Percentiles rank a stretch among this genome's conserved stretches.
These are phyloP conservation scores for Macaranga tanarius DNA, from an alignment of 441 rosid species.

Conservation along the genomic window DNA sequence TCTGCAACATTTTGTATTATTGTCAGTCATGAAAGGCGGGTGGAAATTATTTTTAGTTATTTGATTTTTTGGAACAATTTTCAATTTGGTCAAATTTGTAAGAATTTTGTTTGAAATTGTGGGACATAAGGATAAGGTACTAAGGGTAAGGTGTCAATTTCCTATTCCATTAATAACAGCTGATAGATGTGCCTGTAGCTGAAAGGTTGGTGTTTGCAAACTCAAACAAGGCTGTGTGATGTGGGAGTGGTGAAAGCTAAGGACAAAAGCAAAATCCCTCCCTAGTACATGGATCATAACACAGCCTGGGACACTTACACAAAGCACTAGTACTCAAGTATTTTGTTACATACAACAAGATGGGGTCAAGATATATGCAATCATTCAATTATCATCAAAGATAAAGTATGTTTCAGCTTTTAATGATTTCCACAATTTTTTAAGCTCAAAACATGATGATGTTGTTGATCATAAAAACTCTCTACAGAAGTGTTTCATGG, in stretches of 20 bases:
- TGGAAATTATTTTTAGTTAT: too few relatives aligned
- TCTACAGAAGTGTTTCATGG: neutral
- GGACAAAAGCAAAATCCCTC: neutral
- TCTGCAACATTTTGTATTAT: too few relatives aligned
- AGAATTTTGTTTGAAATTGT: neutral
- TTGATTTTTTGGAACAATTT: too few relatives aligned
- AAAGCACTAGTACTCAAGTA: too few relatives aligned
- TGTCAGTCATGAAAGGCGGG: too few relatives aligned
- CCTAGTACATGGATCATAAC: neutral
- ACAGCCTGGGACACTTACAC: neutral
- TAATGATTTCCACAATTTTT: neutral
- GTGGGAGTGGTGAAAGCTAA: neutral
- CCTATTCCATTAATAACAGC: neutral
- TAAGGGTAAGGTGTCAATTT: neutral
- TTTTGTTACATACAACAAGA: too few relatives aligned
- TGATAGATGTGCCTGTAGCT: neutral
- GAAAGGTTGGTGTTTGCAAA: conserved; percentile 2
- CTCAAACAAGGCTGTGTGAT: neutral
- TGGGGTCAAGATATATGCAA: too few relatives aligned
- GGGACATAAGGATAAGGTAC: too few relatives aligned
- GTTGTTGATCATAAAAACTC: conserved; percentile 2
- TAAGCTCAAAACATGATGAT: conserved; percentile 1
- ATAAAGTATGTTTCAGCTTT: too few relatives aligned
- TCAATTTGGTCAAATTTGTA: too few relatives aligned
- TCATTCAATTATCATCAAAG: too few relatives aligned